phyloP scores from a whole-genome alignment of 257 asterid species.

The Lantana camara region DNA sequence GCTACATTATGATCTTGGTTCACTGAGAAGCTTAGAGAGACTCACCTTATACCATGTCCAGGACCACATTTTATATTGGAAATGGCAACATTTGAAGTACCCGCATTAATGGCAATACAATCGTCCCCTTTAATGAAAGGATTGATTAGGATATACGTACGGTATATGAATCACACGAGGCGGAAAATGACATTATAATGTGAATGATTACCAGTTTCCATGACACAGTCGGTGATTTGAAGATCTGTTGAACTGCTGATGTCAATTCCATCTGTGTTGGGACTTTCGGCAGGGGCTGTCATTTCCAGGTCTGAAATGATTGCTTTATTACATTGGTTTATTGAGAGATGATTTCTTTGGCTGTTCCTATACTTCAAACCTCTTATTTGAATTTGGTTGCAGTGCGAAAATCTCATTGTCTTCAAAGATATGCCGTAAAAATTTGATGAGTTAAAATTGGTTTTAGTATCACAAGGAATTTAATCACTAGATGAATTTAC shows the following conservation, averaged over 20 bases:
- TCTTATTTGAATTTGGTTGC: constrained; percentile 36
- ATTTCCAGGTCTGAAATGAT: constrained; percentile 37
- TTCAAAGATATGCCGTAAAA: constrained; percentile 5
- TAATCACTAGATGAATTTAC: constrained; percentile 16
- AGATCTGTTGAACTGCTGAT: constrained; percentile 36
- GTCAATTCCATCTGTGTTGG: constrained; percentile 67
- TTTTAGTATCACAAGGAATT: not conserved
- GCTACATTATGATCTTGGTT: not conserved
- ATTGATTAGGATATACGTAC: not conserved
- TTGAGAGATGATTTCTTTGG: constrained; percentile 45
- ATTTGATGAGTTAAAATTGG: not conserved
- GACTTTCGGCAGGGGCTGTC: constrained; percentile 44
- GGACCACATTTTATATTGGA: constrained; percentile 55
- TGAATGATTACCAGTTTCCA: constrained; percentile 38
- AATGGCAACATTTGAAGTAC: constrained; percentile 40
- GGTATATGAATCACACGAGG: not conserved
- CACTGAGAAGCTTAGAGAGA: not conserved
- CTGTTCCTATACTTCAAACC: constrained; percentile 51
- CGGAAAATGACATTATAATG: not conserved
- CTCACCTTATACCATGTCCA: constrained; percentile 63
- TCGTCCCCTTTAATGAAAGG: constrained; percentile 48
- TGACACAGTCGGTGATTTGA: constrained; percentile 30
- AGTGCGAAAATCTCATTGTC: constrained; percentile 46
- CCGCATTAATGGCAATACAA: constrained; percentile 53
- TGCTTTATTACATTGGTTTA: constrained; percentile 32